Base-by-base conservation (phyloP, 192 early-diverging fungal species). In the Backusella mclennaniae region DNA sequence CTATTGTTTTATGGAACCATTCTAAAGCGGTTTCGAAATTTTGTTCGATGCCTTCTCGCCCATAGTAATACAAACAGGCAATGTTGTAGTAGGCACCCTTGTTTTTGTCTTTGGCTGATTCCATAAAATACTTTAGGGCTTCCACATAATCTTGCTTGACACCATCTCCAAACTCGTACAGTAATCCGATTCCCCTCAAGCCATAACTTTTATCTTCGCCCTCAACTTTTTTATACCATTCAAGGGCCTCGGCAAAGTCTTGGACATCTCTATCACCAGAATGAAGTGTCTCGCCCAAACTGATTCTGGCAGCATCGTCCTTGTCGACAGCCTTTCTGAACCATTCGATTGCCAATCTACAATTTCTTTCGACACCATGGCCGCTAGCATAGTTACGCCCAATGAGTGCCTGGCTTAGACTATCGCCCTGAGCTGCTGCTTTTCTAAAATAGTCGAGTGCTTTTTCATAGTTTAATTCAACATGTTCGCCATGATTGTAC, bases 341-440 rank as follows among this genome's bases (percentile, higher is more conserved):
- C 56, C 56, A 63, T 63, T 63, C 56, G 21, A 63, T 29, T 0
- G 56, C 56, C 29, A 63, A 29, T 26, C 56, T 63, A 63, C 56
- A 63, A 29, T 63, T 63, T 63, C 26, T 63, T 14, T 63, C 56
- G n/a, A 63, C 56, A 0, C 56, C 56, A 63, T 29, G 23, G 2
- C 56, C 56, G 12, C 56, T 63, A 14, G 56, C 56, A 29, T 63
- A 63, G 23, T 26, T 63, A 11, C 56, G 56, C 4, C 56, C 56
- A 63, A 63, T 63, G 12, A 63, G 56, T 23, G 56, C 56, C 12
- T 63, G 56, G 8, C 56, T 63, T 14, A 63, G 56, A 14, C 56
- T 63, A 29, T 63, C 56, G 2, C 91, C 94, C 71, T 86, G 85
- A 49, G 84, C 80, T 15, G 95, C 95, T 63, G 88, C 84, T n/a